A percentile compares a stretch with the other conserved stretches of the same genome.
Evolutionary conservation across 2,329 filamentous ascomycete species (phyloP).

Genomic region (Thermomyces lanuginosus): DNA sequence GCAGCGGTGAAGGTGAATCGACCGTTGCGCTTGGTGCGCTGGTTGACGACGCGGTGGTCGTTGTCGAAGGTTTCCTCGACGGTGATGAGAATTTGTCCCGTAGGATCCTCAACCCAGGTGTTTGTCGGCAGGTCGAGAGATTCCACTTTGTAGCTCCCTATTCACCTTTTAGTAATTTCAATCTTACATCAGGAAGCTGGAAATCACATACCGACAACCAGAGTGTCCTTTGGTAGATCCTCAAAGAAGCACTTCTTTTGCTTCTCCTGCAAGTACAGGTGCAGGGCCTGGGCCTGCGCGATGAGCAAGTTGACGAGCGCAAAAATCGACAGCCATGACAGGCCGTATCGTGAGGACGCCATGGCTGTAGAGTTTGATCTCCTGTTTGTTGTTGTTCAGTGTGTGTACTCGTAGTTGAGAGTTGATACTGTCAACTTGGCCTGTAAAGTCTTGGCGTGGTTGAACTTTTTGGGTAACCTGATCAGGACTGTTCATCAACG

Average conservation of each 20-base stretch:
- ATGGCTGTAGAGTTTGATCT: slow-evolving; percentile 11
- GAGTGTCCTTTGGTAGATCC: slow-evolving; percentile 89
- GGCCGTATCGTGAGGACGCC: slow-evolving; percentile 18
- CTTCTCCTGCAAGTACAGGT: slow-evolving; percentile 86
- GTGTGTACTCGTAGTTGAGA: too few relatives aligned
- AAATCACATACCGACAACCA: slow-evolving; percentile 58
- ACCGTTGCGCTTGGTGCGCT: slow-evolving; percentile 58
- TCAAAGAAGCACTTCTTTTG: slow-evolving; percentile 93
- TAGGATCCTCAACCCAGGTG: slow-evolving; percentile 55
- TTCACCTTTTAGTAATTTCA: slow-evolving; percentile 1
- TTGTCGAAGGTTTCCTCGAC: slow-evolving; percentile 96
- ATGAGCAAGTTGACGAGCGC: slow-evolving; percentile 51
- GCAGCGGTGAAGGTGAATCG: slow-evolving; percentile 92
- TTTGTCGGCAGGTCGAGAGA: slow-evolving; percentile 59
- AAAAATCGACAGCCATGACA: slow-evolving; percentile 32
- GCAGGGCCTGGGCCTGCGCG: slow-evolving; percentile 60
- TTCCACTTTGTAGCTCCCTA: slow-evolving; percentile 71
- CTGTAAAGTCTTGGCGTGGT: too few relatives aligned
- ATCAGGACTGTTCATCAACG: too few relatives aligned
- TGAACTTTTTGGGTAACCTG: too few relatives aligned
- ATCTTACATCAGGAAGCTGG: not conserved
- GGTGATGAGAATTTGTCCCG: slow-evolving; percentile 71
- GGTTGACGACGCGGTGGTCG: slow-evolving; percentile 86
- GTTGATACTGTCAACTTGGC: too few relatives aligned
- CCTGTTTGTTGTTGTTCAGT: slow-evolving; percentile 1